Conservation (phyloP, 2,329 filamentous ascomycete genomes). For the Pseudogymnoascus sp. region DNA sequence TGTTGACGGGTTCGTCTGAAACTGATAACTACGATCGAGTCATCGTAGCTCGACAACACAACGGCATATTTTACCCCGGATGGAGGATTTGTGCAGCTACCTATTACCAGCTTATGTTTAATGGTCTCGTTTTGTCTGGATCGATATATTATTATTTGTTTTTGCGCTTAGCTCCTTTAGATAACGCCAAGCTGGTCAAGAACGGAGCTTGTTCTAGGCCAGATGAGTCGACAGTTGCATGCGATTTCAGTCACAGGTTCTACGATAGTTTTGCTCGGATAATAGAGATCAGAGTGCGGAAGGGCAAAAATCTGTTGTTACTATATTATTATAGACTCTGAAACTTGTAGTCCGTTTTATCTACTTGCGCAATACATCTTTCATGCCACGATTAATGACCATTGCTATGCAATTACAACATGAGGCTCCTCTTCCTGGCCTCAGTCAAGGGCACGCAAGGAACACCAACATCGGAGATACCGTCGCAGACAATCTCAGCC, state of each 20-base stretch:
- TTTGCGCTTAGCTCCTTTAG: neutral
- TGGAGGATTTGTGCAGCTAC: too few species aligned
- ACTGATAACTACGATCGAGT: neutral
- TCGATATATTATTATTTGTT: neutral
- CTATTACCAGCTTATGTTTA: neutral
- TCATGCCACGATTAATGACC: conserved; percentile 1
- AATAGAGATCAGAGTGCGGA: neutral
- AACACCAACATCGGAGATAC: conserved; percentile 21
- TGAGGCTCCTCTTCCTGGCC: neutral
- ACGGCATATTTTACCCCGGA: too few species aligned
- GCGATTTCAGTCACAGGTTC: neutral
- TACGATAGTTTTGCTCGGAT: neutral
- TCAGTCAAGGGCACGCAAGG: neutral
- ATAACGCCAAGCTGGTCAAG: neutral
- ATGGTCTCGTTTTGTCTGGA: too few species aligned
- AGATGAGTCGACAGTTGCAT: neutral
- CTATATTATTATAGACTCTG: conserved; percentile 4
- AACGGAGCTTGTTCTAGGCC: neutral
- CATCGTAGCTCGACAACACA: too few species aligned
- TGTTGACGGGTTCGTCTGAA: neutral
- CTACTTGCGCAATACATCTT: neutral
- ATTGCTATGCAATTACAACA: neutral
- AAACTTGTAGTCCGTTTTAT: neutral
- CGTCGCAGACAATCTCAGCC: conserved; percentile 41
- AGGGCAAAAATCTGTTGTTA: conserved; percentile 1